Evolutionary conservation across 805 yeast species (phyloP), one percentile per base, ranked within the genome.

Genomic region (Myxozyma lipomycoides): DNA sequence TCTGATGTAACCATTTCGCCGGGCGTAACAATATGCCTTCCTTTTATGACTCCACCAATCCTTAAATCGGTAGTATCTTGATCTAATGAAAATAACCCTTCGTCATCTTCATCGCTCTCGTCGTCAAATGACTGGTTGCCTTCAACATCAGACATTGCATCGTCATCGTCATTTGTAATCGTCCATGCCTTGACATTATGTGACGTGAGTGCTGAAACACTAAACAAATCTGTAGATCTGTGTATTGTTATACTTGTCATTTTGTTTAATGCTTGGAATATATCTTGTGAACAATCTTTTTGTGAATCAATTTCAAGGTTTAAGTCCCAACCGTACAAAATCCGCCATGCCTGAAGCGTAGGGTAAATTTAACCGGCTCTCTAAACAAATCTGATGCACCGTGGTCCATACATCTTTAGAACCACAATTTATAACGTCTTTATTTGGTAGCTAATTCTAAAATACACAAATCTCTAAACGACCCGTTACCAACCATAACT

Each of bases 1-100:
- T 93, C 98, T 60, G 86, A 93, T 0, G 98, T 93, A n/a, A 93
- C 86, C 45, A 90, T 71, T 66, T 93, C 97, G 7, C 98, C 98
- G 0, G 98, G 98, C 1, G 97, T 88, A 18, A 91, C 95, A 7
- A 93, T 60, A 1, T 70, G 69, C 34, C 40, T 35, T n/a, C 58
- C 54, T 18, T 46, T 40, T 18, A 53, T 51, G 3, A 52, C 51
- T 4, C 59, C 57, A 1, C 43, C 42, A 6, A 9, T 41, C 17
- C 38, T 49, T 9, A 46, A 51, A 18, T 43, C 42, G 9, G 26
- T 43, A 17, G 10, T 37, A 15, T 45, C 53, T 9, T 19, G 12
- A 36, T 50, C 41, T 25, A 47, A 21, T 12, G 55, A 38, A 43
- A 51, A 51, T n/a, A 51, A n/a, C 24, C 40, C 24, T 7, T 47